phyloP scores from a whole-genome alignment of 805 yeast species.

The Pichia pseudocactophila region DNA sequence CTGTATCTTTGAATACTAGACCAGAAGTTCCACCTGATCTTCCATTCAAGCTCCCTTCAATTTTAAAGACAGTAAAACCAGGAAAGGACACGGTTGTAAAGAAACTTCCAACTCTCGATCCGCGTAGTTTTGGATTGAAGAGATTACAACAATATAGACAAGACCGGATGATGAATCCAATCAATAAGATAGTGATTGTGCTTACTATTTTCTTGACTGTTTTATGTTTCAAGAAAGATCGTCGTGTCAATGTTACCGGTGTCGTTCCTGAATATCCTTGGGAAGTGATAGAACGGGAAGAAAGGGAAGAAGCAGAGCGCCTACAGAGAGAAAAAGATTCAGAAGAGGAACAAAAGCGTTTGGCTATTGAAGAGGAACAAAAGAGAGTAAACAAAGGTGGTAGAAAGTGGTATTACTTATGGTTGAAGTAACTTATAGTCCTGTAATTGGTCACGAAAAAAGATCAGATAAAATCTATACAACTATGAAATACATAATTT shows the following conservation, averaged over 20 bases:
- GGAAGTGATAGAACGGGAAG: conserved; percentile 15
- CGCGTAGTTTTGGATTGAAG: conserved; percentile 30
- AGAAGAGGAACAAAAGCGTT: conserved; percentile 1
- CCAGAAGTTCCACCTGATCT: conserved; percentile 44
- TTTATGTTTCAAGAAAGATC: conserved; percentile 49
- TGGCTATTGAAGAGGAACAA: conserved; percentile 3
- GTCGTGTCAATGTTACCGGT: conserved; percentile 24
- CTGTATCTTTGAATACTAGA: conserved; percentile 10
- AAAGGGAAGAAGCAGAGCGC: conserved; percentile 9
- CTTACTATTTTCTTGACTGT: conserved; percentile 38
- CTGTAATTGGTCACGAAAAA: too few relatives aligned
- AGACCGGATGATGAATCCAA: conserved; percentile 48
- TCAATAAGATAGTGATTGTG: conserved; percentile 45
- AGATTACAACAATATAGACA: conserved; percentile 37
- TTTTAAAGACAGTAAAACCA: conserved; percentile 23
- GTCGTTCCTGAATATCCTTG: conserved; percentile 26
- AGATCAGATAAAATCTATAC: too few relatives aligned
- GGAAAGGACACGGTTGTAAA: conserved; percentile 23
- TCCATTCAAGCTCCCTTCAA: conserved; percentile 42
- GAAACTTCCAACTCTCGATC: conserved; percentile 31
- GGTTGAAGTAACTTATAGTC: conserved; percentile 30
- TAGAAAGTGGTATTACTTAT: conserved; percentile 43
- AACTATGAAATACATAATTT: too few relatives aligned
- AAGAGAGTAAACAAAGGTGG: not conserved
- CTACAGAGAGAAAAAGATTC: not conserved